Evolutionary conservation across 2,329 filamentous ascomycete genomes (phyloP).

Genomic region (Trichoderma sp.): DNA sequence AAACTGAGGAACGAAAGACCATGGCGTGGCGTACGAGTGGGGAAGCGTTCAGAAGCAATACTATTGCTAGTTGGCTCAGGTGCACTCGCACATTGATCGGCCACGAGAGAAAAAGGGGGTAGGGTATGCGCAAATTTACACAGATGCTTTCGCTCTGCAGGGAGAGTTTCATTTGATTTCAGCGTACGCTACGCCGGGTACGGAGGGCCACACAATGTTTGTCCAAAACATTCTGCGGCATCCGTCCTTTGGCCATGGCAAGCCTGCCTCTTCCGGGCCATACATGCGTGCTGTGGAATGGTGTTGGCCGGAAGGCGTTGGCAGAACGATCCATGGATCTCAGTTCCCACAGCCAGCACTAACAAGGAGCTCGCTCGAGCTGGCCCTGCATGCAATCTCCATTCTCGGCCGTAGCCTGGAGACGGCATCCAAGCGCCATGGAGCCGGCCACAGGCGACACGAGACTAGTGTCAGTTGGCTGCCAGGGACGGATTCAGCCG

Average conservation of each 20-base stretch:
- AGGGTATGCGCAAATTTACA: background rate
- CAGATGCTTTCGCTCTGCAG: slow-evolving; percentile 16
- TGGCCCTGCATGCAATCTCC: background rate
- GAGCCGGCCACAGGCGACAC: slow-evolving; percentile 3
- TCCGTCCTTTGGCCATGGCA: background rate
- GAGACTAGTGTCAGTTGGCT: slow-evolving; percentile 15
- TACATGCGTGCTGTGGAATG: background rate
- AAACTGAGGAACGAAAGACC: slow-evolving; percentile 42
- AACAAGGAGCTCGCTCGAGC: slow-evolving; percentile 3
- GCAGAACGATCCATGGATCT: background rate
- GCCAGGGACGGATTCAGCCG: slow-evolving; percentile 23
- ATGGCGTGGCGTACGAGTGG: slow-evolving; percentile 21
- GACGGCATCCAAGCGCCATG: slow-evolving; percentile 12
- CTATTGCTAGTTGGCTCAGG: slow-evolving; percentile 11
- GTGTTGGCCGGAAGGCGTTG: background rate
- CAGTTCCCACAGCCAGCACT: slow-evolving; percentile 5
- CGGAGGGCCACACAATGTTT: background rate
- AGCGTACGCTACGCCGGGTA: background rate
- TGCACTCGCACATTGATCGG: slow-evolving; percentile 12
- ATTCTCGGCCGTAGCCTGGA: slow-evolving; percentile 21
- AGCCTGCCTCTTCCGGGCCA: background rate
- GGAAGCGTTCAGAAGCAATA: slow-evolving; percentile 23
- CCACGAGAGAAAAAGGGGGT: background rate
- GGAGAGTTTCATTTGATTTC: background rate
- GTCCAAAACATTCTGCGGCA: background rate